Evolutionary conservation across 805 yeast genomes (phyloP).

Genomic region (Kregervanrija delftensis): DNA sequence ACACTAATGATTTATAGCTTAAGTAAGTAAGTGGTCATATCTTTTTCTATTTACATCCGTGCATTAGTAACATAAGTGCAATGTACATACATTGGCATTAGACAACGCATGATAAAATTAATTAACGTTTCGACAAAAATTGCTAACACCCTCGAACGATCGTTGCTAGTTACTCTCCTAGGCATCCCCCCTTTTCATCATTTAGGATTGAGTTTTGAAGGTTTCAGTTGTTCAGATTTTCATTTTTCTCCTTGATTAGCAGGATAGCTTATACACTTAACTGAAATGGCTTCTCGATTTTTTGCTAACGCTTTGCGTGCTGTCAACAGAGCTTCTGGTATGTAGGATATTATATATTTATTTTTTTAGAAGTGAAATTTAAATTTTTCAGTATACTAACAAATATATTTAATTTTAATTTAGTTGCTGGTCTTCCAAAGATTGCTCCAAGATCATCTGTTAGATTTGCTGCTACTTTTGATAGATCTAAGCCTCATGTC

Average conservation of each 20-base stretch:
- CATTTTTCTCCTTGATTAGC: neutral
- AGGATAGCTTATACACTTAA: neutral
- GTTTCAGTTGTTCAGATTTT: neutral
- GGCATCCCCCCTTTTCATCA: neutral
- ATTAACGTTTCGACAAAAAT: neutral
- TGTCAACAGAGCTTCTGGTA: conserved; percentile 22
- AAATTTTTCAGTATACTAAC: neutral
- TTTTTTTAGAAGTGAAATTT: no score
- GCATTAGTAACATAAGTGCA: no score
- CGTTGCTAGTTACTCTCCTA: neutral
- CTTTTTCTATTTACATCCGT: no score
- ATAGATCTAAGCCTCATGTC: conserved; percentile 94
- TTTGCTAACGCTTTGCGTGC: conserved; percentile 22
- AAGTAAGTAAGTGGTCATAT: no score
- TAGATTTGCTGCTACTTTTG: conserved; percentile 58
- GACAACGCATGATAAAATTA: no score
- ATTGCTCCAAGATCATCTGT: conserved; percentile 17
- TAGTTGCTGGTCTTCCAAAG: conserved; percentile 13
- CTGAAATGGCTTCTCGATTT: conserved; percentile 27
- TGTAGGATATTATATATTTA: conserved; percentile 3
- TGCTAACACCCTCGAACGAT: neutral
- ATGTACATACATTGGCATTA: no score
- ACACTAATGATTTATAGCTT: no score
- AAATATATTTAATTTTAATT: neutral
- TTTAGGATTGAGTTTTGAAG: neutral